A percentile compares a stretch with the other conserved stretches of the same genome.
Conservation (phyloP, 306 rosid genomes). For the Malus asiatica region DNA sequence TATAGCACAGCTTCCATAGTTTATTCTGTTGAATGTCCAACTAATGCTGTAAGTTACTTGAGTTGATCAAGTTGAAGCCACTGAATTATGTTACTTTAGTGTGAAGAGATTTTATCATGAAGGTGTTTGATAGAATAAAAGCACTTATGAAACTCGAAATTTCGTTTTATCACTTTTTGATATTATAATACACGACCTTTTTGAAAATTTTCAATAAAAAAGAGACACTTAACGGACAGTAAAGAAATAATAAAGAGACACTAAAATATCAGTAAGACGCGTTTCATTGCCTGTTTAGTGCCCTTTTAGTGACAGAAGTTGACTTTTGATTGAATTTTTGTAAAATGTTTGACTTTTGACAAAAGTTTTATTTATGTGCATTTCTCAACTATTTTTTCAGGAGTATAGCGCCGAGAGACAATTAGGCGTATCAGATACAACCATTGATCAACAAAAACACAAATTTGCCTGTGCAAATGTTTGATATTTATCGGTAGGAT, state of each 20-base stretch:
- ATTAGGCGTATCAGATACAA: background rate
- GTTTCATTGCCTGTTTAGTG: too few relatives aligned
- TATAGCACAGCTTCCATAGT: conserved; percentile 2
- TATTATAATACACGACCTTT: too few relatives aligned
- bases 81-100: background rate
- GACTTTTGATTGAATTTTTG: background rate
- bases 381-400: background rate
- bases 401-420: background rate
- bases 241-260: too few relatives aligned
- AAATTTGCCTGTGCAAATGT: background rate
- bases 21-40: background rate
- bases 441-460: background rate
- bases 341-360: background rate
- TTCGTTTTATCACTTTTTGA: background rate
- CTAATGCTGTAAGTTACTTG: conserved; percentile 1
- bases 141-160: background rate
- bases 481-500: background rate
- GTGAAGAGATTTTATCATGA: conserved; percentile 4
- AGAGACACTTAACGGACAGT: too few relatives aligned
- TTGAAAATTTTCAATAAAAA: too few relatives aligned
- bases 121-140: conserved; percentile 5
- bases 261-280: too few relatives aligned
- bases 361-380: too few relatives aligned
- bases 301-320: too few relatives aligned
- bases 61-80: background rate